Evolutionary conservation across 768 basidiomycete genomes (phyloP).

Genomic region (Lactarius indigo): DNA sequence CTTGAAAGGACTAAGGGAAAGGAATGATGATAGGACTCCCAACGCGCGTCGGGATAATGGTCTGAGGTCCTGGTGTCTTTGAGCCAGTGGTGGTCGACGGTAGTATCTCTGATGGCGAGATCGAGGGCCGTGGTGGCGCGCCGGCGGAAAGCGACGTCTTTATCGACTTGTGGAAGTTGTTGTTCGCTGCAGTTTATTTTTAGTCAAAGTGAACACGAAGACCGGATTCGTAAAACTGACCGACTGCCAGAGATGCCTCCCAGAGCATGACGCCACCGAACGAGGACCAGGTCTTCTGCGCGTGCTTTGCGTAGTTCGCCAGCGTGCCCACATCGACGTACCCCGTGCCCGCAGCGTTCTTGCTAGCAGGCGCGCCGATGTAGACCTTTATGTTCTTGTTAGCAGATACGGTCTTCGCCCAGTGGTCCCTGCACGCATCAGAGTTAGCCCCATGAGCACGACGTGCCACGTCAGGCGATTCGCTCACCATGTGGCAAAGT

Average conservation of each 20-base stretch:
- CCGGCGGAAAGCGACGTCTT: constrained; percentile 38
- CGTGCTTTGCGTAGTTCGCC: constrained; percentile 33
- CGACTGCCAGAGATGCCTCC: constrained; percentile 46
- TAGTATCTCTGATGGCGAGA: not conserved
- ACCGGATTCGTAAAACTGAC: constrained; percentile 29
- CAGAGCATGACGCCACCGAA: constrained; percentile 48
- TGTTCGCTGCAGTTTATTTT: constrained; percentile 40
- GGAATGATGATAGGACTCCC: not conserved
- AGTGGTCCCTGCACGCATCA: constrained; percentile 41
- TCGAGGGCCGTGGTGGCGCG: not conserved
- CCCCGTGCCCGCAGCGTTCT: constrained; percentile 42
- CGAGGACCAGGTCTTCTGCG: constrained; percentile 40
- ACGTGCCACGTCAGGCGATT: not conserved
- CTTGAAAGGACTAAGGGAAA: not conserved
- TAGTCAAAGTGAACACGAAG: not conserved
- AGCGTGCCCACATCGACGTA: constrained; percentile 37
- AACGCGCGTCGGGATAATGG: not conserved
- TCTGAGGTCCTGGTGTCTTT: not conserved
- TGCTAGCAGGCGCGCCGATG: constrained; percentile 43
- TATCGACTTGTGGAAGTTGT: constrained; percentile 55
- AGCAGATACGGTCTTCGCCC: constrained; percentile 41
- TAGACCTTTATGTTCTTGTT: constrained; percentile 48
- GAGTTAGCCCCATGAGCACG: not conserved
- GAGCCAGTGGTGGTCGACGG: not conserved
- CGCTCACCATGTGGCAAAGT: constrained; percentile 35